These are phyloP conservation scores for Beauveria caledonica DNA, from an alignment of 2,329 filamentous ascomycete species.

Conservation along the genomic window DNA sequence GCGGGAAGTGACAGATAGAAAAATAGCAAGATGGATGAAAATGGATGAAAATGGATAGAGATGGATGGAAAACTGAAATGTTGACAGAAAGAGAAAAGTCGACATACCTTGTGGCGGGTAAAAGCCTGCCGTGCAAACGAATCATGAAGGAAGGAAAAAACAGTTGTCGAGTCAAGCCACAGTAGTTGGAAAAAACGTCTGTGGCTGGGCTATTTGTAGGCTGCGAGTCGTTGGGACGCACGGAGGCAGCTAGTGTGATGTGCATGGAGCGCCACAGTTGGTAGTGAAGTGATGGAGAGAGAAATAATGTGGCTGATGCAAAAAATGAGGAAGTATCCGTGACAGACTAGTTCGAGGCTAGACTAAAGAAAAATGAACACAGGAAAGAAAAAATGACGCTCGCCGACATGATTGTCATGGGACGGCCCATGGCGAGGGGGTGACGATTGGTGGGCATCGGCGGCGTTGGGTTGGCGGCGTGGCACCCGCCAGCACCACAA, in stretches of 20 bases:
- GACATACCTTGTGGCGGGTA: neutral
- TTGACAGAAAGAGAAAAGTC: neutral
- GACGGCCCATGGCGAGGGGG: neutral
- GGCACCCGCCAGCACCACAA: neutral
- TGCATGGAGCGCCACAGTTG: neutral
- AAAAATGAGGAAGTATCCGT: neutral
- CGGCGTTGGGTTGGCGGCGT: constrained; percentile 1
- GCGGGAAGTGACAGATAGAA: neutral
- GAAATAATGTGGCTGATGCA: neutral
- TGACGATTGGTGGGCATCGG: constrained; percentile 8
- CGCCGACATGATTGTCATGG: too few species aligned
- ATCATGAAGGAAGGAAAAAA: neutral
- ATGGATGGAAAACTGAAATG: neutral
- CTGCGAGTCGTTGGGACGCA: neutral
- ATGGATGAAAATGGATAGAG: neutral
- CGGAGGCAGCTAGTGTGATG: neutral
- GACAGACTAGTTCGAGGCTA: neutral
- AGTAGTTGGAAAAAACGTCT: neutral
- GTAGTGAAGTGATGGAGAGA: neutral
- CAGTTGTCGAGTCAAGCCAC: neutral
- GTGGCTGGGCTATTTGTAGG: constrained; percentile 11
- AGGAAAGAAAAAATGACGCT: neutral
- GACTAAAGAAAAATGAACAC: neutral
- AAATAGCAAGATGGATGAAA: neutral
- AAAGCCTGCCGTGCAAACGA: neutral